Evolutionary conservation across 1,139 yeast genomes (phyloP).

Genomic region (Geotrichum aggregatum): DNA sequence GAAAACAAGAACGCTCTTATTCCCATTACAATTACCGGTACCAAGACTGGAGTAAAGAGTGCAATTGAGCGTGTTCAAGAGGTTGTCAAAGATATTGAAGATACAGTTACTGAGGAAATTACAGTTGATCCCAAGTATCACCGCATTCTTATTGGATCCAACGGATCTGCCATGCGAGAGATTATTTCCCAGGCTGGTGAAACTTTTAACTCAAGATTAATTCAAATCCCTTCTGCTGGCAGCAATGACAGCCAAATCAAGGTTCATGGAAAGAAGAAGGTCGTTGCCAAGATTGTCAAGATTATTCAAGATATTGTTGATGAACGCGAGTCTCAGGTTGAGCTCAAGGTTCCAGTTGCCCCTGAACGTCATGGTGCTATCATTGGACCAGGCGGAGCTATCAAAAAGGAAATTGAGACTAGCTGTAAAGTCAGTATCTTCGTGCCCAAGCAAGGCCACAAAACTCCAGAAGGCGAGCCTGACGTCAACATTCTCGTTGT

Average conservation of each 20-base stretch:
- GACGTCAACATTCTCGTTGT: slow-evolving; percentile 33
- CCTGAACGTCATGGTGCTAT: slow-evolving; percentile 71
- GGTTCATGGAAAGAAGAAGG: slow-evolving; percentile 68
- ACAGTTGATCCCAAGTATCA: slow-evolving; percentile 77
- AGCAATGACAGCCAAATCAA: slow-evolving; percentile 56
- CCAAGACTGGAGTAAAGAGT: slow-evolving; percentile 70
- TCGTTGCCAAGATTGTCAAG: slow-evolving; percentile 66
- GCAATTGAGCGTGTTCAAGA: slow-evolving; percentile 62
- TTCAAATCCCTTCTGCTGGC: slow-evolving; percentile 72
- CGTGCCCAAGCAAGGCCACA: slow-evolving; percentile 57
- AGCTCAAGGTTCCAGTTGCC: slow-evolving; percentile 58
- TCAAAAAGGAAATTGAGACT: slow-evolving; percentile 67
- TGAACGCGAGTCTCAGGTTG: slow-evolving; percentile 59
- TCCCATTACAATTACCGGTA: slow-evolving; percentile 71
- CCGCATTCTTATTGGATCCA: slow-evolving; percentile 74
- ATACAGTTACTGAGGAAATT: slow-evolving; percentile 56
- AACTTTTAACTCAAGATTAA: slow-evolving; percentile 49
- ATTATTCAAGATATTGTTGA: slow-evolving; percentile 62
- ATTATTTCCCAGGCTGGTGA: slow-evolving; percentile 74
- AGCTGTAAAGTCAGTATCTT: slow-evolving; percentile 61
- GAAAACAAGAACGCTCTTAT: slow-evolving; percentile 35
- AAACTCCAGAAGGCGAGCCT: slow-evolving; percentile 44
- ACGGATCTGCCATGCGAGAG: slow-evolving; percentile 70
- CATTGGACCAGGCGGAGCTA: slow-evolving; percentile 78
- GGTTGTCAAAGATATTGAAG: slow-evolving; percentile 64